Evolutionary conservation across 176 grass and related monocot species (phyloP).

Genomic region (Aechmea fasciata): DNA sequence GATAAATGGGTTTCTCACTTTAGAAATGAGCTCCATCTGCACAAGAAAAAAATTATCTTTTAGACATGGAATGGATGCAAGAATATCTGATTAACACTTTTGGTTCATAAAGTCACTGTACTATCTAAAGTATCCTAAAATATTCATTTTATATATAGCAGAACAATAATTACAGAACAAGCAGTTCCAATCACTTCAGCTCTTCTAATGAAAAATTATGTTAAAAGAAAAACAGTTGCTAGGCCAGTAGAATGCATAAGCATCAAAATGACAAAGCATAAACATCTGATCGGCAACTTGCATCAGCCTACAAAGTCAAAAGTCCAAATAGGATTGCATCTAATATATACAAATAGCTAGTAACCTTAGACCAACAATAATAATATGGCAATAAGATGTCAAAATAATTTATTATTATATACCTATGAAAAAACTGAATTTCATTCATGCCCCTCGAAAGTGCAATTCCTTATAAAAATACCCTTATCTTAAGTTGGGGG

Average conservation of each 20-base stretch:
- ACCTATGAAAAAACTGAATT: no score
- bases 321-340: neutral
- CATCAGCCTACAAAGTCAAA: neutral
- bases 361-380: neutral
- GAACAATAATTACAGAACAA: neutral
- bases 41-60: conserved; percentile 16
- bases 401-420: no score
- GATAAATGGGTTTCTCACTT: conserved; percentile 89
- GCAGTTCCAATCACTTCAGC: neutral
- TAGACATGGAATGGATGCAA: neutral
- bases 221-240: neutral
- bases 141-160: neutral
- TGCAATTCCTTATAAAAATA: no score
- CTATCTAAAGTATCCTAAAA: neutral
- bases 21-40: conserved; percentile 96
- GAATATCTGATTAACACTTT: neutral
- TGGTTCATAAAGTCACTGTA: neutral
- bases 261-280: neutral
- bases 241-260: neutral
- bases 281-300: neutral
- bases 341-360: neutral
- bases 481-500: no score
- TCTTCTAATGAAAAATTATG: neutral
- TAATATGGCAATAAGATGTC: no score
- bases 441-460: no score